phyloP scores from a whole-genome alignment of 1,284 basidiomycete genomes.

The Cutaneotrichosporon arboriforme region DNA sequence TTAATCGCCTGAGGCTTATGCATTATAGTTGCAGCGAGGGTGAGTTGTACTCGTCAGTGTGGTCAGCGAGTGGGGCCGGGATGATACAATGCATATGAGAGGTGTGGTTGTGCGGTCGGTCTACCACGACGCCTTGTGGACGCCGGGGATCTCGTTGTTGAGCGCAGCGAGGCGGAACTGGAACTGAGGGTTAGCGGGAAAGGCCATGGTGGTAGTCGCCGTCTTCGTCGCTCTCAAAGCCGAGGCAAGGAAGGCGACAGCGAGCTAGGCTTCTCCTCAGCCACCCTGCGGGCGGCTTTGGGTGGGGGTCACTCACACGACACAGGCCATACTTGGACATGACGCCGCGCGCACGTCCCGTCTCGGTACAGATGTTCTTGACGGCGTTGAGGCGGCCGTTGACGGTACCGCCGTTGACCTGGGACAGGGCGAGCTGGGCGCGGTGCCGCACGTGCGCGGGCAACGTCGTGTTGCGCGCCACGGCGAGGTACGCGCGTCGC shows the following conservation, averaged over 20 bases:
- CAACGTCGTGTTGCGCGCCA: slow-evolving; percentile 79
- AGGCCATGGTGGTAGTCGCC: too few species aligned
- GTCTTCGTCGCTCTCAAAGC: too few species aligned
- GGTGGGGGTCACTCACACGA: slow-evolving; percentile 1
- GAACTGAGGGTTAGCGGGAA: slow-evolving; percentile 54
- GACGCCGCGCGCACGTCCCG: slow-evolving; percentile 69
- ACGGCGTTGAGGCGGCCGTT: slow-evolving; percentile 65
- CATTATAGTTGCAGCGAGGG: not conserved
- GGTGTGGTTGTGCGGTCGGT: slow-evolving; percentile 3
- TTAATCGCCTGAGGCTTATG: too few species aligned
- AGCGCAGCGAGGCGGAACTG: slow-evolving; percentile 83
- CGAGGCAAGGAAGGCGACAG: too few species aligned
- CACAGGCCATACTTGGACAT: slow-evolving; percentile 2
- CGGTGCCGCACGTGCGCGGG: slow-evolving; percentile 83
- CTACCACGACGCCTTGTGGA: slow-evolving; percentile 85
- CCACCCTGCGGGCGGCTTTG: too few species aligned
- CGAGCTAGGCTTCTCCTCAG: too few species aligned
- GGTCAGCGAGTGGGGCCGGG: not conserved
- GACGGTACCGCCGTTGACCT: slow-evolving; percentile 68
- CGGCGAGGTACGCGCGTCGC: slow-evolving; percentile 79
- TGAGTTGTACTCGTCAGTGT: not conserved
- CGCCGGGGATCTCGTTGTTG: slow-evolving; percentile 71
- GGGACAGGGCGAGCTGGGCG: slow-evolving; percentile 90
- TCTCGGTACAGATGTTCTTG: slow-evolving; percentile 78
- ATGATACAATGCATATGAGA: not conserved